These are phyloP conservation scores for Entomortierella lignicola DNA, from an alignment of 192 early-diverging fungal species.

Conservation along the genomic window DNA sequence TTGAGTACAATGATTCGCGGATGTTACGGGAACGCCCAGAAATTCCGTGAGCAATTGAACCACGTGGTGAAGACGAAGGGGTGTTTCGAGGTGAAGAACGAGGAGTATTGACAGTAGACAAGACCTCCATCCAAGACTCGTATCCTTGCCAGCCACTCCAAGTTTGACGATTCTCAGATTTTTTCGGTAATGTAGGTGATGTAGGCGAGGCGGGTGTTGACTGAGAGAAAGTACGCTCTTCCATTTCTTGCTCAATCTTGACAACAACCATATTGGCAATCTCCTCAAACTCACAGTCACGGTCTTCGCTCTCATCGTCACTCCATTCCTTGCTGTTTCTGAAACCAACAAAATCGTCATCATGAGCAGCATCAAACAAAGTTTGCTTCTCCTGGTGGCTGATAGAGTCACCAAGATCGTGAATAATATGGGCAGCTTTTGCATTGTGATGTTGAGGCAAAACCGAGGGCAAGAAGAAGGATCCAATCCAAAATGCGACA, in stretches of 20 bases:
- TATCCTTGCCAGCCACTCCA: conserved; percentile 55
- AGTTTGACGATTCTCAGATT: conserved; percentile 24
- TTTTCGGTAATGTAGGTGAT: conserved; percentile 13
- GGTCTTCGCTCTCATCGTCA: conserved; percentile 16
- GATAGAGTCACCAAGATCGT: conserved; percentile 50
- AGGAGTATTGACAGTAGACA: conserved; percentile 38
- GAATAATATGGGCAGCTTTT: conserved; percentile 47
- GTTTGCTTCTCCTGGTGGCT: conserved; percentile 45
- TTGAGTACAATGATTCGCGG: conserved; percentile 37
- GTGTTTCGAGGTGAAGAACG: conserved; percentile 33
- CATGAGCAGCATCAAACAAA: conserved; percentile 38
- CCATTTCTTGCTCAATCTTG: conserved; percentile 26
- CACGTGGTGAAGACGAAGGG: conserved; percentile 33
- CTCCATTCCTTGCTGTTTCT: conserved; percentile 21
- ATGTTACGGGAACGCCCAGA: conserved; percentile 21
- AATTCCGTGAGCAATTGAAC: conserved; percentile 21
- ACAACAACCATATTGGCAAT: conserved; percentile 29
- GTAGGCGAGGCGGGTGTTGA: conserved; percentile 34
- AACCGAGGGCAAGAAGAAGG: conserved; percentile 57
- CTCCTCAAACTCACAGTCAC: conserved; percentile 12
- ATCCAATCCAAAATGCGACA: conserved; percentile 64
- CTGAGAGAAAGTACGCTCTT: conserved; percentile 16
- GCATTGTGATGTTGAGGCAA: conserved; percentile 42
- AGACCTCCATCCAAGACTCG: conserved; percentile 47
- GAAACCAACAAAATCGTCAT: conserved; percentile 46